These are phyloP conservation scores for Stylosanthes scabra DNA, from an alignment of 331 rosid species.

Conservation along the genomic window DNA sequence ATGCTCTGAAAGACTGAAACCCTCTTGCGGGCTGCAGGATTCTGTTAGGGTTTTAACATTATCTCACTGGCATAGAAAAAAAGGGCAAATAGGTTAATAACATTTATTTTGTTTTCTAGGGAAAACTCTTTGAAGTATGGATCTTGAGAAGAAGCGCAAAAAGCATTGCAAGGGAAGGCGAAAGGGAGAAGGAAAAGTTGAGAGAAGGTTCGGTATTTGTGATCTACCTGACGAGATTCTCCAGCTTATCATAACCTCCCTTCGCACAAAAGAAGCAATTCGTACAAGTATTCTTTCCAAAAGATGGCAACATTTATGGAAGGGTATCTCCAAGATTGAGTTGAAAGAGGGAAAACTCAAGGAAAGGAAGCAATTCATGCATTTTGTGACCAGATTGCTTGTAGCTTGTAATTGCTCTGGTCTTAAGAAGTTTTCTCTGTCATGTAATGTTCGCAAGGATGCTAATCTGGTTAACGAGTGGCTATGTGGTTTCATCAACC, in stretches of 20 bases:
- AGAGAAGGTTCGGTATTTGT: not conserved
- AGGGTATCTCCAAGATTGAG: not conserved
- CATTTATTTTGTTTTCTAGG: too few species aligned
- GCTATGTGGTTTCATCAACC: conserved; percentile 13
- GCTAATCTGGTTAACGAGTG: conserved; percentile 3
- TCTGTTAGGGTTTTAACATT: too few species aligned
- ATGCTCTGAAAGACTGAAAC: too few species aligned
- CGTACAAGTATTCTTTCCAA: not conserved
- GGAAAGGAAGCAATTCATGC: not conserved
- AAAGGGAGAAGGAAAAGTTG: not conserved
- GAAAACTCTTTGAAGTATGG: too few species aligned
- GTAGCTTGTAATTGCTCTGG: not conserved
- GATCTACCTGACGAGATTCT: conserved; percentile 20
- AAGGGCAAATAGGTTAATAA: too few species aligned
- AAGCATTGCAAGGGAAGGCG: not conserved
- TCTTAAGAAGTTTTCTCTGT: not conserved
- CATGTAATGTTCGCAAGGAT: not conserved
- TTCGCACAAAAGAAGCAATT: not conserved
- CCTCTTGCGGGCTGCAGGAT: too few species aligned
- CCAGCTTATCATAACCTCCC: not conserved
- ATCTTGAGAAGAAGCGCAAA: not conserved
- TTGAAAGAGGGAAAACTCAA: not conserved
- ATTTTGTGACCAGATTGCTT: conserved; percentile 18
- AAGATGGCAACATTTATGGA: conserved; percentile 18
- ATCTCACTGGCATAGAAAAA: too few species aligned